A percentile compares a stretch with the other conserved stretches of the same genome.
Evolutionary conservation across 2,329 filamentous ascomycete species (phyloP).

Genomic region (Claviceps africana): DNA sequence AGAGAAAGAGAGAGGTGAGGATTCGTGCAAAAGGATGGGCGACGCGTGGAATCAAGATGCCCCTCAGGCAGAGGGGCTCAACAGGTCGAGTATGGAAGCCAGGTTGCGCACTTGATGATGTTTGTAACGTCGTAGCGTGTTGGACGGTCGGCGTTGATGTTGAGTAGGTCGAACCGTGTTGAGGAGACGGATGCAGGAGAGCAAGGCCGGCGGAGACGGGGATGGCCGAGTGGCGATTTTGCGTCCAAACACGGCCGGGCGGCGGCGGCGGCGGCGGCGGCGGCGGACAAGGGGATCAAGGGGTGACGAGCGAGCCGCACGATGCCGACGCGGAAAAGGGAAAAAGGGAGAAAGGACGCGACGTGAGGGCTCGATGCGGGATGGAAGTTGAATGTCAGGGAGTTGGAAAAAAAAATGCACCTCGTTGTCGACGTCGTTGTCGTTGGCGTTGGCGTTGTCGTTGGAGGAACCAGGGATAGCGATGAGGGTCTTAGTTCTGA

Average conservation of each 20-base stretch:
- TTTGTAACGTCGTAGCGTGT: neutral
- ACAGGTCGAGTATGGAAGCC: slow-evolving; percentile 1
- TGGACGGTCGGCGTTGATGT: neutral
- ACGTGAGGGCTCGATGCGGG: slow-evolving; percentile 4
- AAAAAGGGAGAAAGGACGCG: neutral
- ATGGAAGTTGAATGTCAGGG: slow-evolving; percentile 3
- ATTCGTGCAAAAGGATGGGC: neutral
- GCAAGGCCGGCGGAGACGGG: slow-evolving; percentile 1
- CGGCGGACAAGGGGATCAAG: no score
- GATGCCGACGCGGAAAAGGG: neutral
- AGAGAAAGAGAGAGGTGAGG: neutral
- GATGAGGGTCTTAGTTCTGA: slow-evolving; percentile 6
- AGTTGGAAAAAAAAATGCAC: slow-evolving; percentile 6
- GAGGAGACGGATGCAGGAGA: neutral
- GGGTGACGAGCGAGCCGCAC: neutral
- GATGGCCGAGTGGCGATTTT: slow-evolving; percentile 7
- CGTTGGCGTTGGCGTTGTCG: no score
- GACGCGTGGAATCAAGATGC: slow-evolving; percentile 3
- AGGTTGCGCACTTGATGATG: neutral
- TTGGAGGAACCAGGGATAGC: slow-evolving; percentile 6
- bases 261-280: neutral
- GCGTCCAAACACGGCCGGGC: slow-evolving; percentile 2
- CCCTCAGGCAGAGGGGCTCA: slow-evolving; percentile 7
- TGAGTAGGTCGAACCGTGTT: neutral
- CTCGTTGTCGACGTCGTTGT: slow-evolving; percentile 1